Evolutionary conservation across 2,329 filamentous ascomycete genomes (phyloP).

Genomic region (Cryphonectria japonica): DNA sequence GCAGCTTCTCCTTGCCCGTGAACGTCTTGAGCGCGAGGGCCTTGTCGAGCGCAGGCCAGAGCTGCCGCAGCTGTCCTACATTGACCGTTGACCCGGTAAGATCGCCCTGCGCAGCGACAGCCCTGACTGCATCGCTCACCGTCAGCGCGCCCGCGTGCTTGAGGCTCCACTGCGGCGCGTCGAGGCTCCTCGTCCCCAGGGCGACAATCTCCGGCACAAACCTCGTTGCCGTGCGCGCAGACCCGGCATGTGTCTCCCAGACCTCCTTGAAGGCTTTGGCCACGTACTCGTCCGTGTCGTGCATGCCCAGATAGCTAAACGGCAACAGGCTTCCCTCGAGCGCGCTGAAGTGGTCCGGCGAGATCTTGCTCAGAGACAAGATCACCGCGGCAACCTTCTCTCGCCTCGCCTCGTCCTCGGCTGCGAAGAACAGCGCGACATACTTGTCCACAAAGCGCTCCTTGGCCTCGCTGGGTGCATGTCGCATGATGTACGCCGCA

Average conservation of each 20-base stretch:
- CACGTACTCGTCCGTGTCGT: conserved; percentile 82
- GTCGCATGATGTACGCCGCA: conserved; percentile 79
- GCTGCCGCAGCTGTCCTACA: conserved; percentile 58
- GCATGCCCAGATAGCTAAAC: conserved; percentile 84
- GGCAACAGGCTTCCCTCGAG: conserved; percentile 78
- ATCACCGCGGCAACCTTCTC: conserved; percentile 83
- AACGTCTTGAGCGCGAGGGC: conserved; percentile 88
- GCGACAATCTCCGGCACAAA: conserved; percentile 82
- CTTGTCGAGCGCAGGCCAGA: conserved; percentile 87
- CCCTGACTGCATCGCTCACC: conserved; percentile 72
- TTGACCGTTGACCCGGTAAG: conserved; percentile 60
- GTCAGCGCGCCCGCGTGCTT: conserved; percentile 87
- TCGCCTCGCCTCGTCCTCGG: conserved; percentile 76
- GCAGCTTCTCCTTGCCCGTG: conserved; percentile 83
- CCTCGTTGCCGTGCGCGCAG: conserved; percentile 76
- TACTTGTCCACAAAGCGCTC: conserved; percentile 56
- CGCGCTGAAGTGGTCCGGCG: conserved; percentile 83
- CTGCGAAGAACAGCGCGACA: conserved; percentile 76
- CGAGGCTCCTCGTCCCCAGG: conserved; percentile 69
- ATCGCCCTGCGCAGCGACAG: conserved; percentile 64
- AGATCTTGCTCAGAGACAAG: conserved; percentile 80
- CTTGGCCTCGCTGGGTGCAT: conserved; percentile 53
- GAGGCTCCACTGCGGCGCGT: conserved; percentile 84
- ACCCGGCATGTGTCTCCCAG: conserved; percentile 90
- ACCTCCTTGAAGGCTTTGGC: conserved; percentile 79